Evolutionary conservation across 192 early-diverging fungal species (phyloP).

Genomic region (Rhizophagus clarus): DNA sequence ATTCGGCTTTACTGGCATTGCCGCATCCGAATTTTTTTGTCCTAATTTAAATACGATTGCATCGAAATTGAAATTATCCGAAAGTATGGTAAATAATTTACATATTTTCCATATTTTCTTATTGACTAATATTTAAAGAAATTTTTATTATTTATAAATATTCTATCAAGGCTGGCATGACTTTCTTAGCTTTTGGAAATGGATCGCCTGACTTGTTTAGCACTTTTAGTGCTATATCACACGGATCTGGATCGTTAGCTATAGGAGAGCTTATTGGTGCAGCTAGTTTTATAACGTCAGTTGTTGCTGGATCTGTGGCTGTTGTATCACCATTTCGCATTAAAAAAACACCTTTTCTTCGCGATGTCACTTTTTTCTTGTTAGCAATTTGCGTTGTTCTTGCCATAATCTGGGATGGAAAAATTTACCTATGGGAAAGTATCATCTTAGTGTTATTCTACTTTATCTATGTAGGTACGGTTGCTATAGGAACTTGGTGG

Average conservation of each 20-base stretch:
- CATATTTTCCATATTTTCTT: no score
- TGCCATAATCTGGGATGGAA: conserved; percentile 53
- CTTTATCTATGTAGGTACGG: conserved; percentile 59
- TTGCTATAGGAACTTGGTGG: conserved; percentile 60
- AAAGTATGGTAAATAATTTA: conserved; percentile 66
- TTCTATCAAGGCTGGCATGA: conserved; percentile 60
- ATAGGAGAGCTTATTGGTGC: conserved; percentile 93
- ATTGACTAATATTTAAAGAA: no score
- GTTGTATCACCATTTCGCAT: conserved; percentile 79
- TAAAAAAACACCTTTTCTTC: conserved; percentile 66
- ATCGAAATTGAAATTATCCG: conserved; percentile 71
- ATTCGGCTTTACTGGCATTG: conserved; percentile 75
- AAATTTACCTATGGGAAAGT: conserved; percentile 60
- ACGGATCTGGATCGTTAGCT: conserved; percentile 75
- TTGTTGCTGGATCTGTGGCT: conserved; percentile 84
- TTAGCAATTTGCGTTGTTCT: conserved; percentile 57
- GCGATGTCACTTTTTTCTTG: conserved; percentile 82
- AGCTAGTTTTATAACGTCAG: conserved; percentile 78
- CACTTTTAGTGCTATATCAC: conserved; percentile 78
- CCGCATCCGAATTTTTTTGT: conserved; percentile 85
- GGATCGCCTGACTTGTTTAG: conserved; percentile 91
- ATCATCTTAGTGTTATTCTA: conserved; percentile 61
- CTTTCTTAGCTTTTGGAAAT: conserved; percentile 86
- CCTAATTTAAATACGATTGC: conserved; percentile 87
- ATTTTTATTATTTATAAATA: not conserved